Conservation (phyloP, 1,284 basidiomycete genomes). For the Dichomitus squalens region DNA sequence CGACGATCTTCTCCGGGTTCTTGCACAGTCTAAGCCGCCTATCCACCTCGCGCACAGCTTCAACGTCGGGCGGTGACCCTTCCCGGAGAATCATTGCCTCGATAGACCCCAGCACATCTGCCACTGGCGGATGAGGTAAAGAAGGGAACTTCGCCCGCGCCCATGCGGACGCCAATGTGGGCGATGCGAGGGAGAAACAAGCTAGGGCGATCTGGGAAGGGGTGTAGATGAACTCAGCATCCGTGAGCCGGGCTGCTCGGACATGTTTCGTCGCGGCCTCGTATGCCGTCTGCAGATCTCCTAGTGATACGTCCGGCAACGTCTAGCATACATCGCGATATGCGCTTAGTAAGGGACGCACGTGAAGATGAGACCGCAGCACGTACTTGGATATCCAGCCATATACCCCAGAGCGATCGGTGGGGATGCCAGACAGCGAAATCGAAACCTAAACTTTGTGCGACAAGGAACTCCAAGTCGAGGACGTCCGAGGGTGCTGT, state of each 20-base stretch:
- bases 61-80: slow-evolving; percentile 76
- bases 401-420: slow-evolving; percentile 86
- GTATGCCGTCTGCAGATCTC: slow-evolving; percentile 52
- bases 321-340: slow-evolving; percentile 57
- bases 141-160: slow-evolving; percentile 49
- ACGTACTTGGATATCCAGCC: slow-evolving; percentile 86
- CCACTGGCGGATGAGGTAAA: slow-evolving; percentile 25
- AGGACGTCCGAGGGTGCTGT: slow-evolving; percentile 83
- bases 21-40: slow-evolving; percentile 83
- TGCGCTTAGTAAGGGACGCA: neutral
- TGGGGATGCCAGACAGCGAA: slow-evolving; percentile 93
- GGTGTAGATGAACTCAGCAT: slow-evolving; percentile 89
- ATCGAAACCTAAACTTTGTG: slow-evolving; percentile 92
- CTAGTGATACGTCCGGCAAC: slow-evolving; percentile 46
- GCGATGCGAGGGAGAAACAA: slow-evolving; percentile 68
- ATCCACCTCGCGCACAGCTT: slow-evolving; percentile 85
- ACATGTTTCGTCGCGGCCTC: slow-evolving; percentile 64
- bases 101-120: slow-evolving; percentile 52
- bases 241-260: slow-evolving; percentile 80
- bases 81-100: slow-evolving; percentile 55
- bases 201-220: slow-evolving; percentile 96
- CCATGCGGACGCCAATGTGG: slow-evolving; percentile 69
- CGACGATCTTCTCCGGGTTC: slow-evolving; percentile 91
- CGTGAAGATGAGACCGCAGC: slow-evolving; percentile 1
- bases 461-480: slow-evolving; percentile 93